These are phyloP conservation scores for Herpetospermum pedunculosum DNA, from an alignment of 306 rosid species.

Conservation along the genomic window DNA sequence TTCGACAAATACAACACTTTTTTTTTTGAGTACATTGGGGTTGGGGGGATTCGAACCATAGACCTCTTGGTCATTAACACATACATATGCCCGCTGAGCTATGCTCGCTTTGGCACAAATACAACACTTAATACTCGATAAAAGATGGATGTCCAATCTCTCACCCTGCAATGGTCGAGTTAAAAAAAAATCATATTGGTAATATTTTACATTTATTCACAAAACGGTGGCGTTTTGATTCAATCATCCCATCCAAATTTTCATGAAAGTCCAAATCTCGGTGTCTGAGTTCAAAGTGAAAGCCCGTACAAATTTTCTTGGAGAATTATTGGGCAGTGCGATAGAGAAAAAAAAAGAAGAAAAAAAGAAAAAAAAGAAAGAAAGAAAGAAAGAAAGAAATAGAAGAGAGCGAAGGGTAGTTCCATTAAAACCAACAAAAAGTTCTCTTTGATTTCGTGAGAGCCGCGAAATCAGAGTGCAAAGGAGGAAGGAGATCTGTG, in stretches of 20 bases:
- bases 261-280: background rate
- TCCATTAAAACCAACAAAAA: background rate
- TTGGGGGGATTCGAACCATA: no score
- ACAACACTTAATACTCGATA: no score
- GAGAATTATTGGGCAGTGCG: background rate
- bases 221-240: background rate
- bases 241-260: background rate
- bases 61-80: no score
- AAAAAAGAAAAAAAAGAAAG: background rate
- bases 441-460: slow-evolving; percentile 22
- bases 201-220: background rate
- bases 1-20: no score
- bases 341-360: background rate
- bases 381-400: no score
- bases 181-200: no score
- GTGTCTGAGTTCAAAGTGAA: background rate
- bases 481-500: slow-evolving; percentile 38
- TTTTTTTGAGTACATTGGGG: no score
- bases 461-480: no score
- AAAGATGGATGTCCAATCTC: no score
- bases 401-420: background rate
- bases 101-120: no score
- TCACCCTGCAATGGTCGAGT: no score
- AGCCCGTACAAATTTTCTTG: background rate
- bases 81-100: no score